Evolutionary conservation across 2,329 filamentous ascomycete genomes (phyloP), one percentile per base, ranked within the genome.

Genomic region (Penicillium sp.): DNA sequence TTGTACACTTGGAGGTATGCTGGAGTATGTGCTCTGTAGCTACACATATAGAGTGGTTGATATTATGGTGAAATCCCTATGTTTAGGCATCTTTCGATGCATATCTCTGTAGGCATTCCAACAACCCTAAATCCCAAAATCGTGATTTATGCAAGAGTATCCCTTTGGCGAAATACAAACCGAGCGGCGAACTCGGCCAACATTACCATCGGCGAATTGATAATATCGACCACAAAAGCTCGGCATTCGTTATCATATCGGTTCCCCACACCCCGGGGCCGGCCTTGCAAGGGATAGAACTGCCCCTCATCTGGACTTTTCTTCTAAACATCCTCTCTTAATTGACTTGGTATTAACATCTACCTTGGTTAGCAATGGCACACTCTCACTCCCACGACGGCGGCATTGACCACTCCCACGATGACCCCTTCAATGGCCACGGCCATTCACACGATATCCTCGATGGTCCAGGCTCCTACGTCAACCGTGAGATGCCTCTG

Each of bases 401-500:
- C 38, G 68, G 62, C 32, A 55, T 70, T 35, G 67, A 71, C 45
- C 76, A 79, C 58, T 69, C 74, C 34, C 85, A 89, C 73, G 83
- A 85, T 64, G 76, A 71, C 52, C 66, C 79, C 60, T 80, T 82
- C 58, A 82, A 81, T 53, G 81, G 80, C 40, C 94, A 97, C 74
- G 94, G 94, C 67, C 94, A 99, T 79, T 90, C 88, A 2, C 94
- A 97, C 74, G 94, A 97, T 80, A 92, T 97, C 69, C 88, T 97
- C 64, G 88, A 94, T 69, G 93, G 93, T 0, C 94, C 94, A 0
- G 94, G 94, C 43, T 96, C 91, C 70, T 97, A 89, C 72, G 76
- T 94, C 32, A 88, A 88, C 49, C 87, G 94, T 16, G 94, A 97
- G 78, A 92, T 96, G 90, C 94, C 93, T 60, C 89, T 97, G 55